Base-by-base conservation (phyloP, 345 rosid species). In the Combretum micranthum region DNA sequence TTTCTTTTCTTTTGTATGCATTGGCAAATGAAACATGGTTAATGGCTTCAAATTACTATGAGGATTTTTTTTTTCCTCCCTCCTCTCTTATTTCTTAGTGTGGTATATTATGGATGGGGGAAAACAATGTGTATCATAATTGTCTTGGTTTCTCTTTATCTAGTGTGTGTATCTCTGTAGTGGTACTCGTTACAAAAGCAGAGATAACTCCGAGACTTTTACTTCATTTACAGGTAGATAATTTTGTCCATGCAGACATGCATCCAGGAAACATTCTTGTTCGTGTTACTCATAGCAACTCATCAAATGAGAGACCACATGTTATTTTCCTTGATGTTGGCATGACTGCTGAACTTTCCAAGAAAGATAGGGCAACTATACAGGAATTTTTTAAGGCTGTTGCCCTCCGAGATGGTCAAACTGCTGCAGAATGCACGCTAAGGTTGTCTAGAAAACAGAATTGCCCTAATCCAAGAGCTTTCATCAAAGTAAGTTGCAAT, bases 271-370 rank as follows among this genome's bases (percentile, higher is more conserved):
- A 62, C 48, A 62, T 62, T 44, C 58, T 62, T 14, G 65, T 62
- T 20, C 65, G 65, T 2, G 57, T 44, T 17, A 13, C 57, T 12
- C 22, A 19, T 20, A 53, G 22, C 52, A 44, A 11, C 32, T 44
- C 65, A 15, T 25, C 57, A 14, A 42, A 52, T 16, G 65, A 69
- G 55, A 76, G 65, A 70, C 81, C 81, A 54, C 81, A 72, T 53
- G 75, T 76, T 25, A 37, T 76, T 61, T 76, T 76, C 60, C 77
- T 76, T 15, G 81, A 76, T 60, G 81, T 76, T 0, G 81, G 81
- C 53, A 76, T 76, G 81, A 76, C 81, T 26, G 81, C 81, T 37
- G 81, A 76, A 52, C 77, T 76, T 49, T 76, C 81, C 18, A 70
- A 64, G 71, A 67, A 64, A n/a, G 81, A 76, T 43, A 43, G 75